Evolutionary conservation across 371 early-diverging fungal genomes (phyloP).

Genomic region (Neoconidiobolus thromboides): DNA sequence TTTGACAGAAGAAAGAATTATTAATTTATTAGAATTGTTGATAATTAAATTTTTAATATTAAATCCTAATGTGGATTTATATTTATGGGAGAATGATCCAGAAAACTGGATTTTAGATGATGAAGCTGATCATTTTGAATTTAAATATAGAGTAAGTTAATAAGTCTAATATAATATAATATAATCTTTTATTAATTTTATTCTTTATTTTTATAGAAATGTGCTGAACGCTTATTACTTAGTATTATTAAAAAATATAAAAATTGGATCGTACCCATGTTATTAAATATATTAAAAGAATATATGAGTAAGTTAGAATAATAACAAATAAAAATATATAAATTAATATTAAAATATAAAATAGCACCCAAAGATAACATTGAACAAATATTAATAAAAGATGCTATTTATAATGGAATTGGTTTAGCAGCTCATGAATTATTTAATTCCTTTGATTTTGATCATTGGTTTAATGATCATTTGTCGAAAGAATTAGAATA

Average conservation of each 20-base stretch:
- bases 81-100: conserved; percentile 67
- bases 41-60: conserved; percentile 57
- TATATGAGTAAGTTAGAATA: conserved; percentile 1
- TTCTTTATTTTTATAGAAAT: conserved; percentile 23
- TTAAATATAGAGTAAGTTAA: conserved; percentile 40
- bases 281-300: conserved; percentile 35
- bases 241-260: conserved; percentile 46
- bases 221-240: conserved; percentile 69
- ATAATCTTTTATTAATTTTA: neutral
- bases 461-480: conserved; percentile 40
- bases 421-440: conserved; percentile 67
- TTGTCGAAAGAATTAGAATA: conserved; percentile 30
- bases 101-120: conserved; percentile 66
- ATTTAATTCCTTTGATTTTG: conserved; percentile 67
- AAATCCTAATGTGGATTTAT: conserved; percentile 36
- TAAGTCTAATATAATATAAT: neutral
- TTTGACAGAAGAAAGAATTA: conserved; percentile 45
- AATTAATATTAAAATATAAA: neutral
- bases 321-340: neutral
- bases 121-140: conserved; percentile 75
- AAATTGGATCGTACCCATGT: conserved; percentile 35
- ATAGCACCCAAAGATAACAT: conserved; percentile 19
- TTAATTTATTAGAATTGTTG: conserved; percentile 37
- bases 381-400: conserved; percentile 43
- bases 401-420: conserved; percentile 62